Evolutionary conservation across 2,329 filamentous ascomycete species (phyloP).

Genomic region (Verticillium longisporum): DNA sequence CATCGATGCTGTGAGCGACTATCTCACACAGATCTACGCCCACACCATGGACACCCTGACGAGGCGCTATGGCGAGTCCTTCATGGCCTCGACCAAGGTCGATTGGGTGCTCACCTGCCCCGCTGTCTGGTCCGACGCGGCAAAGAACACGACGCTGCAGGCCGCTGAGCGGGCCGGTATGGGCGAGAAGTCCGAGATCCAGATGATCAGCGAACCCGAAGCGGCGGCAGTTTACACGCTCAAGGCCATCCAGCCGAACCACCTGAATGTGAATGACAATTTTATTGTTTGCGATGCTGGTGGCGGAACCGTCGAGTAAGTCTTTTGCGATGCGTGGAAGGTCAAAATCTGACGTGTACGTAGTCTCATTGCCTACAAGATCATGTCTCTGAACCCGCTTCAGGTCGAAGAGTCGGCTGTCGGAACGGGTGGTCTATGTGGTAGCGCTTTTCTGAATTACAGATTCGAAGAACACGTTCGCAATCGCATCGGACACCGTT

Average conservation of each 20-base stretch:
- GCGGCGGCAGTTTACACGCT: slow-evolving; percentile 74
- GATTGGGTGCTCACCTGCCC: slow-evolving; percentile 78
- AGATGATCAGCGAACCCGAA: slow-evolving; percentile 77
- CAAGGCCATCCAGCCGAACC: slow-evolving; percentile 71
- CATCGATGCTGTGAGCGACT: slow-evolving; percentile 72
- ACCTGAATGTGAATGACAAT: slow-evolving; percentile 61
- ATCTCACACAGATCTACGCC: slow-evolving; percentile 66
- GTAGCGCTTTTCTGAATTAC: slow-evolving; percentile 74
- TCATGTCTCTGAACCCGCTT: slow-evolving; percentile 65
- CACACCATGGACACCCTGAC: slow-evolving; percentile 76
- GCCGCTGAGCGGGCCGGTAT: slow-evolving; percentile 75
- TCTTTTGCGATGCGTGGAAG: neutral
- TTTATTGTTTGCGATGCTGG: slow-evolving; percentile 58
- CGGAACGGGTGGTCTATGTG: slow-evolving; percentile 70
- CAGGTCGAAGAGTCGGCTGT: slow-evolving; percentile 73
- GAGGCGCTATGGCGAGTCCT: slow-evolving; percentile 67
- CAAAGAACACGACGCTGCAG: slow-evolving; percentile 75
- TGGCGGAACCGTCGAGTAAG: slow-evolving; percentile 57
- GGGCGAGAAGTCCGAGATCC: slow-evolving; percentile 62
- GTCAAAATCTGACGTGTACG: neutral
- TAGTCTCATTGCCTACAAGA: slow-evolving; percentile 72
- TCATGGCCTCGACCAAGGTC: slow-evolving; percentile 69
- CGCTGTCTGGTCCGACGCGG: slow-evolving; percentile 77
- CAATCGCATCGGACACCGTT: slow-evolving; percentile 58
- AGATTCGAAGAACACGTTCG: slow-evolving; percentile 73